Base-by-base conservation (phyloP, 345 rosid genomes). In the Psidium friedrichsthalianum region DNA sequence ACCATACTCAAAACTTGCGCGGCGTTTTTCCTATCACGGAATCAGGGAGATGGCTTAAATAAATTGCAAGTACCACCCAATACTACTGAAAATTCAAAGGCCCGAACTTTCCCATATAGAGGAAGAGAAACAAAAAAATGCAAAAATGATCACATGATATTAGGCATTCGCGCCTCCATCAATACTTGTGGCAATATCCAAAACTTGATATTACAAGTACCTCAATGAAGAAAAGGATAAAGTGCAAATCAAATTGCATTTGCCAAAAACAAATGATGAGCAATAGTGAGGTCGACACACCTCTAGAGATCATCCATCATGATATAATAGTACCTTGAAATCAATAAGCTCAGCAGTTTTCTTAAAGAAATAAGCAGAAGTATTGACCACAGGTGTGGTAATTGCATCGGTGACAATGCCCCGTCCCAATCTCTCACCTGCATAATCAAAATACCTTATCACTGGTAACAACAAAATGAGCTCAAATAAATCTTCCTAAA, bases 361-460 rank as follows among this genome's bases (percentile, higher is more conserved):
- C 93, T 96, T 95, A 88, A 96, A 97, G 93, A 92, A 93, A 83
- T 95, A 96, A 6, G 98, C 99, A 89, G 99, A 92, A 56, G 99
- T 96, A 86, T 96, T 95, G 87, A 96, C 98, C 82, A 96, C 96
- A 3, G 98, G 99, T 24, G 99, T 97, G 9, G 99, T 96, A 86
- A 97, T 96, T 85, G 98, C 98, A 94, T 97, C 99, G 6, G 98
- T 97, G 59, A 94, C 98, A 84, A 97, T 96, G 64, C 98, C 97
- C 83, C 99, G 96, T 83, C 99, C 99, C 86, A 95, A 93, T 89
- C 99, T 91, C 83, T 97, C 99, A 87, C 99, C 99, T 97, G 87
- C 56, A 82, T 44, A 18, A 81, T 84, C 25, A 69, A 69, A 18
- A 69, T 18, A 21, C 59, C 24, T 56, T 86, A 32, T 82, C 53